phyloP scores from a whole-genome alignment of 1,139 yeast species.

The Yamadazyma membranifaciens region DNA sequence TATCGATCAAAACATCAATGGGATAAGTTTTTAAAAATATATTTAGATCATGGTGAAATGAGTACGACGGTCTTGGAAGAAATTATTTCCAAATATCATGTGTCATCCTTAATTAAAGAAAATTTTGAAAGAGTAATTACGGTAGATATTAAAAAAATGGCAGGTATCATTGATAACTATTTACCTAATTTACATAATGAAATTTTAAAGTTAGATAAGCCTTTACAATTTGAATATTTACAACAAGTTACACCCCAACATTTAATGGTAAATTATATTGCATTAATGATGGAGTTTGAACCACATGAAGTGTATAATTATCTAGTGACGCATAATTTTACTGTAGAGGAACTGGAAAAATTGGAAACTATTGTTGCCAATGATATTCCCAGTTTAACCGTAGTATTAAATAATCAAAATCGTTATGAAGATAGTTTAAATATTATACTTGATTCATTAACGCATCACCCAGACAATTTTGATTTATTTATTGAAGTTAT shows the following conservation, averaged over 20 bases:
- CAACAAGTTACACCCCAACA: conserved; percentile 15
- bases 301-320: conserved; percentile 15
- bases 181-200: conserved; percentile 38
- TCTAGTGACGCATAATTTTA: conserved; percentile 9
- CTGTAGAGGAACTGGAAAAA: conserved; percentile 10
- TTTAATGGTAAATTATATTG: conserved; percentile 28
- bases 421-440: conserved; percentile 28
- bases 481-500: conserved; percentile 27
- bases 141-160: conserved; percentile 36
- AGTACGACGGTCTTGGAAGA: conserved; percentile 31
- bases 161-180: conserved; percentile 32
- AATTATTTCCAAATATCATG: conserved; percentile 30
- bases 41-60: conserved; percentile 23
- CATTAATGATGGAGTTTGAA: conserved; percentile 26
- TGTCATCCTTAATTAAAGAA: conserved; percentile 31
- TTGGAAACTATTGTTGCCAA: conserved; percentile 19
- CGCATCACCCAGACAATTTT: conserved; percentile 19
- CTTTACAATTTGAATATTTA: conserved; percentile 28
- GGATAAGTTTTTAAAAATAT: conserved; percentile 45
- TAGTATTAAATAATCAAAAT: conserved; percentile 21
- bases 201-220: conserved; percentile 26
- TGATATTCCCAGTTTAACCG: conserved; percentile 31
- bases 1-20: conserved; percentile 54
- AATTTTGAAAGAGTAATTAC: conserved; percentile 38
- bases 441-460: conserved; percentile 20